Percentiles rank a stretch among this genome's conserved stretches.
phyloP scores from a whole-genome alignment of 345 rosid genomes.

The Capsella bursapastoris region DNA sequence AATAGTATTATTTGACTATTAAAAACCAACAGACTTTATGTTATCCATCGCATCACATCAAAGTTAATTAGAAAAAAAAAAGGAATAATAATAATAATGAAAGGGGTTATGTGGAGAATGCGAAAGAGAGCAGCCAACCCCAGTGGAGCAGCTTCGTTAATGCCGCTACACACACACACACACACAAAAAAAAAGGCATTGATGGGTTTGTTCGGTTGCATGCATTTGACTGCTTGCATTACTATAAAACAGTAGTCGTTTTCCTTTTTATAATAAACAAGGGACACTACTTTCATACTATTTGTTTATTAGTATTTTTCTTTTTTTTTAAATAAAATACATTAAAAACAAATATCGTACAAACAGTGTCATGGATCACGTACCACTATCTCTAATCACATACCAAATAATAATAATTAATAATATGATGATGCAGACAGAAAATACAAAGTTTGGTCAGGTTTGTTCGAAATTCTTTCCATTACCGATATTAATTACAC shows the following conservation, averaged over 20 bases:
- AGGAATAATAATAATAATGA: background rate
- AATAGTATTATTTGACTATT: background rate
- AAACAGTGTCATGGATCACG: slow-evolving; percentile 42
- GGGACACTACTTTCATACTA: background rate
- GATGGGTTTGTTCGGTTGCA: slow-evolving; percentile 40
- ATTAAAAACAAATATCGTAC: background rate
- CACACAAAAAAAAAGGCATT: slow-evolving; percentile 3
- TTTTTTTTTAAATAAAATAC: background rate
- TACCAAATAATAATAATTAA: background rate
- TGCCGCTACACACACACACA: slow-evolving; percentile 4
- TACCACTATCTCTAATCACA: slow-evolving; percentile 25
- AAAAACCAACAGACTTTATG: slow-evolving; percentile 24
- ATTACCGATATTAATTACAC: slow-evolving; percentile 7
- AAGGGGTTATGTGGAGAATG: background rate
- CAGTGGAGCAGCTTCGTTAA: slow-evolving; percentile 39
- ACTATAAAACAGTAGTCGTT: slow-evolving; percentile 26
- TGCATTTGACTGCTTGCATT: slow-evolving; percentile 31
- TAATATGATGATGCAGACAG: slow-evolving; percentile 22
- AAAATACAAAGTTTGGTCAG: slow-evolving; percentile 42
- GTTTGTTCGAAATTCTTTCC: slow-evolving; percentile 38
- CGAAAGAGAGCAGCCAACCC: background rate
- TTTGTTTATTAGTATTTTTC: background rate
- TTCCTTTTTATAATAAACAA: background rate
- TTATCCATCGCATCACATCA: background rate
- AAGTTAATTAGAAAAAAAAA: no score